These are phyloP conservation scores for Hemileccinum impolitum DNA, from an alignment of 768 basidiomycete genomes.

Conservation along the genomic window DNA sequence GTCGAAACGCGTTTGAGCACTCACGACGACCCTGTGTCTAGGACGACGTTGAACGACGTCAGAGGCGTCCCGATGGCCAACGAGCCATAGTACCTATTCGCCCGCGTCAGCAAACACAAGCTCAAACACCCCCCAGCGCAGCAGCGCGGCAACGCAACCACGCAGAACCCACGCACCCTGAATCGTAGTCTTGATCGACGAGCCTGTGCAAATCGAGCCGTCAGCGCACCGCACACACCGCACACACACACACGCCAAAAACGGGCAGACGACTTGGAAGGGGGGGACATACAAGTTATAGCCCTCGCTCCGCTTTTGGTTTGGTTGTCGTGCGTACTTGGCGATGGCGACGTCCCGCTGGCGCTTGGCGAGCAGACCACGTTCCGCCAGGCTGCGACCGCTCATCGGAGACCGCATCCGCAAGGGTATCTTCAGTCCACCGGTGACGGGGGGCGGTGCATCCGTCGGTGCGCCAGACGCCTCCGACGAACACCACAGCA, in stretches of 20 bases:
- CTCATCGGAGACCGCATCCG: slow-evolving; percentile 11
- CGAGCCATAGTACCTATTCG: slow-evolving; percentile 35
- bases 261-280: too few species aligned
- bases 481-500: slow-evolving; percentile 12
- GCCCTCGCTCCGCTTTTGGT: slow-evolving; percentile 43
- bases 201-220: slow-evolving; percentile 38
- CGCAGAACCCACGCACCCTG: slow-evolving; percentile 42
- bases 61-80: slow-evolving; percentile 46
- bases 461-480: slow-evolving; percentile 15
- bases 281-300: slow-evolving; percentile 52
- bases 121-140: too few species aligned
- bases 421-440: slow-evolving; percentile 22
- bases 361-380: slow-evolving; percentile 35
- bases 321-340: slow-evolving; percentile 44
- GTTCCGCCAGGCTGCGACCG: slow-evolving; percentile 3
- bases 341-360: slow-evolving; percentile 40
- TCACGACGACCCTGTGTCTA: slow-evolving; percentile 50
- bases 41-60: slow-evolving; percentile 43
- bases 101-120: not conserved
- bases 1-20: not conserved
- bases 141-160: not conserved
- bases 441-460: not conserved
- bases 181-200: slow-evolving; percentile 62
- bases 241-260: not conserved
- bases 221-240: slow-evolving; percentile 2